phyloP scores from a whole-genome alignment of 305 asterid species.

The Nicotiana rustica region DNA sequence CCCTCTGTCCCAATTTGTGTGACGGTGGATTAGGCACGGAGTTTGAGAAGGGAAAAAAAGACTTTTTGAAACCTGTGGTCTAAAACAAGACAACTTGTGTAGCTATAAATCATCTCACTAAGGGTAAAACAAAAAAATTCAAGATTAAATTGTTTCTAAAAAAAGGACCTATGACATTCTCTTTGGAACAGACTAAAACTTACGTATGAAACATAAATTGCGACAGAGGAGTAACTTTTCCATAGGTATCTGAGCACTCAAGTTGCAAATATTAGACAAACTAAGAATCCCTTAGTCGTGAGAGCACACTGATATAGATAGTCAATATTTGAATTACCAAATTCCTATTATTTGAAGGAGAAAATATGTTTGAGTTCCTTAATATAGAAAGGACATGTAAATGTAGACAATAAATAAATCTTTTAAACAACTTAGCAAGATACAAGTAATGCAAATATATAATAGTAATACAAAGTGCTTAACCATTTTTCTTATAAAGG shows the following conservation, averaged over 20 bases:
- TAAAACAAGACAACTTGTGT: too few species aligned
- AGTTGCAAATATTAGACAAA: conserved; percentile 17
- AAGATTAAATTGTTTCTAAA: too few species aligned
- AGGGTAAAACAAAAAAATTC: too few species aligned
- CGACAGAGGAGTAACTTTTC: neutral
- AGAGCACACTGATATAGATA: neutral
- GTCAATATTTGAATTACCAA: conserved; percentile 23
- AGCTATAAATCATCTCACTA: too few species aligned
- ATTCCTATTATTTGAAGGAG: conserved; percentile 7
- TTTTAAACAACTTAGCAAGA: neutral
- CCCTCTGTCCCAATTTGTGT: too few species aligned
- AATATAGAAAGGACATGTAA: conserved; percentile 6
- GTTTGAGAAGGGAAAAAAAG: too few species aligned
- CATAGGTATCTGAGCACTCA: neutral
- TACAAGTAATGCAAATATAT: conserved; percentile 17
- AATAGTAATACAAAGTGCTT: conserved; percentile 22
- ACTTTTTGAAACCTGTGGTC: too few species aligned
- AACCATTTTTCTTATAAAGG: neutral
- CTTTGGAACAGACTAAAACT: too few species aligned
- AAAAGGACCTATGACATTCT: too few species aligned
- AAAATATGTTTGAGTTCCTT: neutral
- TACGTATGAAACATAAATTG: too few species aligned
- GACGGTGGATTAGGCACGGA: too few species aligned
- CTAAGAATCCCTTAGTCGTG: neutral
- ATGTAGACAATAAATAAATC: conserved; percentile 30